Evolutionary conservation across 257 asterid species (phyloP), one percentile per base, ranked within the genome.

Genomic region (Solanum chmielewskii): DNA sequence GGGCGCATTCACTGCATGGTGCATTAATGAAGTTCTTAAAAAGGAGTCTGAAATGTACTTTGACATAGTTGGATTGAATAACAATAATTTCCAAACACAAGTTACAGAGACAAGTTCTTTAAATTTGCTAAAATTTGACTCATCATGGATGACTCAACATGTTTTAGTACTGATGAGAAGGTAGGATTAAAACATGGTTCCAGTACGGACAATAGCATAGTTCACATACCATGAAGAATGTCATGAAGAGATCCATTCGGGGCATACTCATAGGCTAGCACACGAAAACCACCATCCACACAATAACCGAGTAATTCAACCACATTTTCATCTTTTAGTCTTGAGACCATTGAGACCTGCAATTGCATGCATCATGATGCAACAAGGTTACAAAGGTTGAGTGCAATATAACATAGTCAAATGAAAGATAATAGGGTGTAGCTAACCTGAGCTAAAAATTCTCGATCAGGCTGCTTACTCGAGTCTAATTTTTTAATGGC

Each of bases 231-330:
- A 85, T 96, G 98, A 88, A 96, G 97, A 64, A 96, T 94, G 87
- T 96, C 98, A 83, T 96, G 98, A 86, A 96, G 96, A 86, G 98
- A 96, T 90, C 98, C 98, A 91, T 93, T 94, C 16, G 97, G 93
- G 11, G 98, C 98, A 83, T 91, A 95, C 78, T 94, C 98, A 91
- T 96, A 94, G 2, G 94, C 95, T 69, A 96, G 95, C 33, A 96
- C 94, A 35, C 98, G 98, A 82, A 91, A 95, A 88, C 91, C 93
- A 49, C 98, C 98, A 78, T 96, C 98, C 74, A 94, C 93, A 89
- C 96, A 96, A 83, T 96, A 96, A 90, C 98, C 98, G 81, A 96
- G 96, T 18, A 96, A 91, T 86, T 94, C 98, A 83, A 94, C 96
- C 84, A 94, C 91, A 90, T 96, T 93, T 25, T 93, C 97, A 41